These are phyloP conservation scores for Dianthus caryophyllus DNA, from an alignment of 148 eudicot species.

Conservation along the genomic window DNA sequence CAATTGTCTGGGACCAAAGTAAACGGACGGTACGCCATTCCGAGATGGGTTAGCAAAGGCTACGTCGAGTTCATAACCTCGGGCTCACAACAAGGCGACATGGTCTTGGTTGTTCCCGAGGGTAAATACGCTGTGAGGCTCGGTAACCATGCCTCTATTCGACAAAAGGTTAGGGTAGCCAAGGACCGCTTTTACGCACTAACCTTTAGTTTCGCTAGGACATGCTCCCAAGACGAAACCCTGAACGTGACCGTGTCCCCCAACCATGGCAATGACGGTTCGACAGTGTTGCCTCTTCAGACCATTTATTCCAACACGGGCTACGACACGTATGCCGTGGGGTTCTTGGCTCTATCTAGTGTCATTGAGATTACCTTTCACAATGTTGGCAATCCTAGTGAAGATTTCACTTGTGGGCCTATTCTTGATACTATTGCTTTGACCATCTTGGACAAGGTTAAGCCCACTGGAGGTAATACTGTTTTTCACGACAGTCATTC, in stretches of 20 bases:
- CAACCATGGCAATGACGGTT: constrained; percentile 4
- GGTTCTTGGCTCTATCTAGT: constrained; percentile 30
- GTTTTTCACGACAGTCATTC: background rate
- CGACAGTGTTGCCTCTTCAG: constrained; percentile 38
- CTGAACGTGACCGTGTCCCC: constrained; percentile 39
- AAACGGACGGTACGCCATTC: constrained; percentile 31
- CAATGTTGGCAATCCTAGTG: constrained; percentile 27
- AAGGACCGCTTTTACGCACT: constrained; percentile 33
- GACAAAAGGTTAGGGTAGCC: constrained; percentile 30
- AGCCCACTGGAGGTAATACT: constrained; percentile 26
- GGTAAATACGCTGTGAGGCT: constrained; percentile 41
- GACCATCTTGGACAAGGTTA: constrained; percentile 27
- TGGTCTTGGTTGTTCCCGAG: constrained; percentile 42
- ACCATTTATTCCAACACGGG: constrained; percentile 40
- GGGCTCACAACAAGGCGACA: constrained; percentile 43
- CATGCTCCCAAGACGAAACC: constrained; percentile 46
- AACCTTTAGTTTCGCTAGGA: constrained; percentile 42
- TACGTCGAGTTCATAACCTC: constrained; percentile 38
- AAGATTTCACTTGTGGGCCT: constrained; percentile 46
- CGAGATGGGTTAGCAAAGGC: constrained; percentile 34
- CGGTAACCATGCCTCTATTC: constrained; percentile 38
- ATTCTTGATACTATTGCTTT: constrained; percentile 39
- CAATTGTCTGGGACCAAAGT: constrained; percentile 41
- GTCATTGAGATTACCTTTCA: constrained; percentile 35
- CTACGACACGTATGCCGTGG: constrained; percentile 45